Conservation (phyloP, 176 grass and related monocot species). For the Juncus effusus region DNA sequence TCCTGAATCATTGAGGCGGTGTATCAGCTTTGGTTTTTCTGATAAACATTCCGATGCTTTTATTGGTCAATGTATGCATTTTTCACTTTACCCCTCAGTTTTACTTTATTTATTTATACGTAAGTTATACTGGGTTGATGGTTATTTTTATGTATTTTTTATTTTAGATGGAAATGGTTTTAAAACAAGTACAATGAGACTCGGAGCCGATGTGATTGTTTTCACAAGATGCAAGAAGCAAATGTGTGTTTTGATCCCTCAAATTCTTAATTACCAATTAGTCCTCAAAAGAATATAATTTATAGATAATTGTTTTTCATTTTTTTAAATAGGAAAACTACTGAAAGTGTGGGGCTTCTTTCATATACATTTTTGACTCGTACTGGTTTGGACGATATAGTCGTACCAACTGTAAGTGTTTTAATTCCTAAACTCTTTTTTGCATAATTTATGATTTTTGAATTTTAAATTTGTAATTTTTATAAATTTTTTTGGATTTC, state of each 20-base stretch:
- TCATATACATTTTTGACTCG: slow-evolving; percentile 94
- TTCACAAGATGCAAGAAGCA: slow-evolving; percentile 75
- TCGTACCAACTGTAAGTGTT: slow-evolving; percentile 85
- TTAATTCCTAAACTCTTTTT: not conserved
- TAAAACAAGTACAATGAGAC: slow-evolving; percentile 98
- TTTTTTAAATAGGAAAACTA: slow-evolving; percentile 55
- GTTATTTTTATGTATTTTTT: slow-evolving; percentile 27
- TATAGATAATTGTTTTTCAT: slow-evolving; percentile 12
- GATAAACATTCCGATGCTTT: slow-evolving; percentile 86
- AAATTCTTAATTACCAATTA: slow-evolving; percentile 21
- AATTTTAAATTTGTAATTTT: slow-evolving; percentile 23
- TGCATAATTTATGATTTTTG: not conserved
- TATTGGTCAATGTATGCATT: slow-evolving; percentile 81
- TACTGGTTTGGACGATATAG: slow-evolving; percentile 83
- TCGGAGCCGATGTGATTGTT: slow-evolving; percentile 95
- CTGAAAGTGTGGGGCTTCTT: slow-evolving; percentile 86
- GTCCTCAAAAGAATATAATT: slow-evolving; percentile 3
- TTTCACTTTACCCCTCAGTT: slow-evolving; percentile 20
- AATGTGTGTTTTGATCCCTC: slow-evolving; percentile 26
- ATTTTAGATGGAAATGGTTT: slow-evolving; percentile 97
- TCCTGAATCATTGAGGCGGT: slow-evolving; percentile 59
- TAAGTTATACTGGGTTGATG: no score
- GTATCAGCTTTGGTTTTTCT: slow-evolving; percentile 99
- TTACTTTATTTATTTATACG: slow-evolving; percentile 24
- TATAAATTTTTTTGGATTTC: slow-evolving; percentile 9